A percentile compares a stretch with the other conserved stretches of the same genome.
phyloP scores from a whole-genome alignment of 306 rosid genomes.

The Dryas alaskensis region DNA sequence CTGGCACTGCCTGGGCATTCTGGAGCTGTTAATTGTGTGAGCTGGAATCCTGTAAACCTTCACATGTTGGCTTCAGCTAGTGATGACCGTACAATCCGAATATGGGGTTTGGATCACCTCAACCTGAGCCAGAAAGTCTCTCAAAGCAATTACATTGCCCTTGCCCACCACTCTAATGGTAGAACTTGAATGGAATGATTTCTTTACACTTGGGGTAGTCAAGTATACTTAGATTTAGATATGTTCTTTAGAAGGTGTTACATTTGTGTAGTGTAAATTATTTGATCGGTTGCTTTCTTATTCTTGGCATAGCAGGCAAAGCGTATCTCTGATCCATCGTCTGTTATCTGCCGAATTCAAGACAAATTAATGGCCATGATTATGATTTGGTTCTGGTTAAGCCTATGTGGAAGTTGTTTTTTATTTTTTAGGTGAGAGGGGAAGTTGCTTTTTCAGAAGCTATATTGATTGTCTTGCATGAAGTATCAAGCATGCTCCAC shows the following conservation, averaged over 20 bases:
- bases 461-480: too few species aligned
- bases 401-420: too few species aligned
- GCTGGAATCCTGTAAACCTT: conserved; percentile 61
- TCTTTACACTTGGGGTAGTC: background rate
- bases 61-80: conserved; percentile 72
- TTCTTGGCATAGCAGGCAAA: background rate
- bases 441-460: background rate
- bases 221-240: background rate
- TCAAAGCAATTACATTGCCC: conserved; percentile 41
- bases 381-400: background rate
- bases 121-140: conserved; percentile 36
- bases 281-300: background rate
- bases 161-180: conserved; percentile 49
- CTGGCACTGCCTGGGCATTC: conserved; percentile 62
- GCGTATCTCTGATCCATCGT: too few species aligned
- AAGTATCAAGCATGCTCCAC: too few species aligned
- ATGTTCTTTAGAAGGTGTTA: background rate
- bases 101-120: conserved; percentile 60
- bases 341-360: background rate
- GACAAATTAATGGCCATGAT: background rate
- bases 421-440: too few species aligned
- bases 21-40: conserved; percentile 66
- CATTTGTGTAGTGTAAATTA: background rate
- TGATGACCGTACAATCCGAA: conserved; percentile 68
- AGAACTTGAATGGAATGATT: conserved; percentile 31